Percentiles rank a stretch among this genome's conserved stretches.
These are phyloP conservation scores for Candida alai DNA, from an alignment of 805 yeast species.

Conservation along the genomic window DNA sequence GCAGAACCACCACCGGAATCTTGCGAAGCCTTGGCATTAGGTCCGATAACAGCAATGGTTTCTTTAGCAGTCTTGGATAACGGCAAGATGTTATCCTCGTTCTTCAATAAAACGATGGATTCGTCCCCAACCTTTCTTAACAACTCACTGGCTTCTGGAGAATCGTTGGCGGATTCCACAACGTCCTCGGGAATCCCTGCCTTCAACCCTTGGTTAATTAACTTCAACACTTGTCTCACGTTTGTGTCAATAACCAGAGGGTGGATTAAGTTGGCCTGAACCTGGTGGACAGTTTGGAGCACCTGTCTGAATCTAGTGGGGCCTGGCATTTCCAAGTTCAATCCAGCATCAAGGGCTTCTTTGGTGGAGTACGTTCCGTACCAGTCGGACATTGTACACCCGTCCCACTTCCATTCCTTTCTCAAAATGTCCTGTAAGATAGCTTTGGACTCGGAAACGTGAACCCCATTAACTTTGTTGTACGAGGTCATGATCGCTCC, in stretches of 20 bases:
- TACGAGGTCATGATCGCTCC: conserved; percentile 58
- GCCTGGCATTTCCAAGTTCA: conserved; percentile 70
- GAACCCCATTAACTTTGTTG: conserved; percentile 60
- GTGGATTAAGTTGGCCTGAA: conserved; percentile 39
- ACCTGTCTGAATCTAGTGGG: conserved; percentile 46
- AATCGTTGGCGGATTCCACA: conserved; percentile 38
- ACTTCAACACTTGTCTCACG: conserved; percentile 43
- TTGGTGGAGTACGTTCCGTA: conserved; percentile 50
- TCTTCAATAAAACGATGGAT: conserved; percentile 54
- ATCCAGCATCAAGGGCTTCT: conserved; percentile 49
- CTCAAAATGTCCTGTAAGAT: conserved; percentile 46
- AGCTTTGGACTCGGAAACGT: conserved; percentile 44
- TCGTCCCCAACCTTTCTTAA: conserved; percentile 48
- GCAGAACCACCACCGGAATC: conserved; percentile 67
- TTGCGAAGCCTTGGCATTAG: conserved; percentile 48
- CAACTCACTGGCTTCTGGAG: conserved; percentile 42
- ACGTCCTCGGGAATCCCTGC: conserved; percentile 39
- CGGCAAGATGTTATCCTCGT: conserved; percentile 47
- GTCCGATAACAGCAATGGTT: conserved; percentile 53
- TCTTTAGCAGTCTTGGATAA: conserved; percentile 22
- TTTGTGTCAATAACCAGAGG: conserved; percentile 43
- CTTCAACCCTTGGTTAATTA: conserved; percentile 41
- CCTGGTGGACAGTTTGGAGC: conserved; percentile 38
- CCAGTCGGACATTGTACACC: conserved; percentile 63
- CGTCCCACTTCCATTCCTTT: conserved; percentile 55